Percentiles rank a stretch among this genome's conserved stretches.
These are phyloP conservation scores for Calonectria naviculata DNA, from an alignment of 2,329 filamentous ascomycete species.

Conservation along the genomic window DNA sequence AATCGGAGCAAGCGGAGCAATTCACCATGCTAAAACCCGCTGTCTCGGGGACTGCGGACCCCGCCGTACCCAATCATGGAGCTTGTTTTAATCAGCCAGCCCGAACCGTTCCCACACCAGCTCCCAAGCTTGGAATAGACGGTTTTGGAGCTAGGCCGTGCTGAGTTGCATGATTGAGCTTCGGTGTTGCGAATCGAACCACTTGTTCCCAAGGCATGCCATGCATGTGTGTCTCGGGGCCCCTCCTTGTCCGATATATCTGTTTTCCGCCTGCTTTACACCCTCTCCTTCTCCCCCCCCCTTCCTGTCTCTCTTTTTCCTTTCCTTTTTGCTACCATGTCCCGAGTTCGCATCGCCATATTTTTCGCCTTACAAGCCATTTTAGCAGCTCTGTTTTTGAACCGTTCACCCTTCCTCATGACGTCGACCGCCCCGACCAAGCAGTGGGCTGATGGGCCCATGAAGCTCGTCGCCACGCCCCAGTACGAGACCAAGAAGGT, in stretches of 20 bases:
- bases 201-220: conserved; percentile 7
- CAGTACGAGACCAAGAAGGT: conserved; percentile 64
- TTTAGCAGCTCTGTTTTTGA: conserved; percentile 45
- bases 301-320: neutral
- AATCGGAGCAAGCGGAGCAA: conserved; percentile 25
- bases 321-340: conserved; percentile 30
- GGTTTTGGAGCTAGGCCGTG: conserved; percentile 14
- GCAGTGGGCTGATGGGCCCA: conserved; percentile 65
- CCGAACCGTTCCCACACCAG: conserved; percentile 15
- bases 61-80: conserved; percentile 17
- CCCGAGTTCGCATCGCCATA: conserved; percentile 33
- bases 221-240: neutral
- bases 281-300: neutral
- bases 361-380: conserved; percentile 44
- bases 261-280: neutral
- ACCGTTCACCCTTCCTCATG: conserved; percentile 50
- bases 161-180: conserved; percentile 23
- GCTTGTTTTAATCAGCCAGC: conserved; percentile 24
- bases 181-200: conserved; percentile 23
- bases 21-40: conserved; percentile 14
- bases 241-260: conserved; percentile 15
- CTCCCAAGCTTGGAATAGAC: conserved; percentile 7
- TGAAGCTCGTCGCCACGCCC: conserved; percentile 65
- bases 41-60: conserved; percentile 1
- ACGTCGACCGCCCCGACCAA: conserved; percentile 42